Evolutionary conservation across 768 basidiomycete species (phyloP), one percentile per base, ranked within the genome.

Genomic region (Gloeopeniophorella convolvens): DNA sequence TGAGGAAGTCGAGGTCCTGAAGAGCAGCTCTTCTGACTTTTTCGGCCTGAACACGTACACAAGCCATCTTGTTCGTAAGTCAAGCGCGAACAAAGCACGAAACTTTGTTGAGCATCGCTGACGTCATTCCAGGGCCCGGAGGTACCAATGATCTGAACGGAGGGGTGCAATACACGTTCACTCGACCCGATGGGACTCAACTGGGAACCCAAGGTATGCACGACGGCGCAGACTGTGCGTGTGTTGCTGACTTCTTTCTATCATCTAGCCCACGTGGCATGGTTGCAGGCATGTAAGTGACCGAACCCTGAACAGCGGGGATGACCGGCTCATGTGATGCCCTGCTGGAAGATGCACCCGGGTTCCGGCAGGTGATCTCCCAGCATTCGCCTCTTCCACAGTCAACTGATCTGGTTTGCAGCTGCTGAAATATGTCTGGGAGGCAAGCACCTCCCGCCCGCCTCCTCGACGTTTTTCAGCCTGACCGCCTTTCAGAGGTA

Each of bases 1-100:
- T 6, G 80, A 78, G 27, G 81, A 85, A 56, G 60, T 74, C 53
- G 68, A 66, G 0, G 59, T 84, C 28, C 79, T 84, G 32, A 76
- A 78, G 45, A 35, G 13, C 11, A 78, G 77, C 37, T 83, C 80
- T 2, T 80, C 81, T 2, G 83, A 82, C 61, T 85, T 83, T 64
- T 83, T 82, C 60, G 82, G 82, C 27, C 77, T 83, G 75, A 84
- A 83, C 63, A 82, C 82, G 0, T 84, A 85, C 61, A 82, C 82
- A 4, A 83, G 80, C 10, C 78, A 81, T 56, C 70, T 84, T 40
- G 74, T 73, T 63, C 70, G 80, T 80, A 37, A 58, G 77, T 59
- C 15, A 16, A 5, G 16, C 23, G 5, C 6, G 12, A 10, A 15
- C 16, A 13, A 32, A 24, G 36, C 24, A 15, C 16, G 21, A 21